Conservation (phyloP, 73 alveolate species). For the Paramecium biaurelia region DNA sequence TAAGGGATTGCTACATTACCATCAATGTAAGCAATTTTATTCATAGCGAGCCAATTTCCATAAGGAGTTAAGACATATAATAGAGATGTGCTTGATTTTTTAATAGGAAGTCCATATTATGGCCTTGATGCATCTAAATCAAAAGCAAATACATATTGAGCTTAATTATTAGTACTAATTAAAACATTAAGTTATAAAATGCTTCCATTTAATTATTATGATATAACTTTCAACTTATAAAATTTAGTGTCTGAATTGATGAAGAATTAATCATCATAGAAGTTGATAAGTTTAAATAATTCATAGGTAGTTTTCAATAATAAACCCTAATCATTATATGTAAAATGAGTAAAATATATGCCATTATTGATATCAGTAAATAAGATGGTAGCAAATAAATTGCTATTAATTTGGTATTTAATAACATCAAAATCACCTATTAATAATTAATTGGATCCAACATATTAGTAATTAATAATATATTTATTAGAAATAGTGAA, state of each 20-base stretch:
- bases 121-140: background rate
- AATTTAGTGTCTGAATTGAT: background rate
- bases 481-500: background rate
- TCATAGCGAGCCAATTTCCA: background rate
- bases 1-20: background rate
- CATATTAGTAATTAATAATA: background rate
- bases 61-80: background rate
- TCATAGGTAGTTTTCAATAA: background rate
- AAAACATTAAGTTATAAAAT: background rate
- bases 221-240: background rate
- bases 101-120: background rate
- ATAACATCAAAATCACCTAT: background rate
- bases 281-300: background rate
- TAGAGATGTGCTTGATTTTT: background rate
- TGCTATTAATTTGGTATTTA: background rate
- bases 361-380: background rate
- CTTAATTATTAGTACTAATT: background rate
- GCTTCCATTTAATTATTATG: background rate
- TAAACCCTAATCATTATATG: background rate
- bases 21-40: background rate
- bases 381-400: background rate
- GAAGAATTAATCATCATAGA: background rate
- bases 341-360: background rate
- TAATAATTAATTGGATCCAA: background rate
- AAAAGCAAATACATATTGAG: background rate